A percentile compares a stretch with the other conserved stretches of the same genome.
These are phyloP conservation scores for Rosa persica DNA, from an alignment of 306 rosid species.

Conservation along the genomic window DNA sequence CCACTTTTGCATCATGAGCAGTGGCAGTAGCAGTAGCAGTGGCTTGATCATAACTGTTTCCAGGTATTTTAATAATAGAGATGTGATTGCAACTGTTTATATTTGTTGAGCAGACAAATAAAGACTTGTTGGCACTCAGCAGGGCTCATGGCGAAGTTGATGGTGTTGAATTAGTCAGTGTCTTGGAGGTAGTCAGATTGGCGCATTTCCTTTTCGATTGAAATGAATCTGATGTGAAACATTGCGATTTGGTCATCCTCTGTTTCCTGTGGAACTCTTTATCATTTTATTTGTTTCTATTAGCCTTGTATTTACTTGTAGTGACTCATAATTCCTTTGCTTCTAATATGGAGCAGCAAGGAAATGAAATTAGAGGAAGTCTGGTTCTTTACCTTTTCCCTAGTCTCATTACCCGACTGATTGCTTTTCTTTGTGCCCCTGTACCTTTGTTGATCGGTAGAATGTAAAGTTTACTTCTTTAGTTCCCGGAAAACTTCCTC, in stretches of 20 bases:
- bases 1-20: conserved; percentile 17
- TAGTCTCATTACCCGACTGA: background rate
- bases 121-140: conserved; percentile 19
- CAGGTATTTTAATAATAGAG: conserved; percentile 33
- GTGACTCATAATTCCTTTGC: conserved; percentile 31
- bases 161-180: conserved; percentile 2
- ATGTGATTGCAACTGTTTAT: conserved; percentile 25
- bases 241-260: conserved; percentile 48
- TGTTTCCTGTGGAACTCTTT: conserved; percentile 39
- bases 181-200: conserved; percentile 31
- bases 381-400: background rate
- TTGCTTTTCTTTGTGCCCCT: background rate
- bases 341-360: conserved; percentile 20
- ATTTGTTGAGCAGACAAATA: conserved; percentile 27
- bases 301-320: conserved; percentile 37
- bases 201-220: conserved; percentile 26
- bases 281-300: conserved; percentile 12
- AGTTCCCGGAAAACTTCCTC: too few relatives aligned
- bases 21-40: conserved; percentile 25
- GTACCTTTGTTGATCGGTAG: background rate
- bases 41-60: conserved; percentile 26
- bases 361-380: conserved; percentile 34
- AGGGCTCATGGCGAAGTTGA: conserved; percentile 28
- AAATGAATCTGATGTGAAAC: conserved; percentile 39
- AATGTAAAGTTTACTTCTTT: background rate